phyloP scores from a whole-genome alignment of 768 basidiomycete species.

The Naematelia encephala region DNA sequence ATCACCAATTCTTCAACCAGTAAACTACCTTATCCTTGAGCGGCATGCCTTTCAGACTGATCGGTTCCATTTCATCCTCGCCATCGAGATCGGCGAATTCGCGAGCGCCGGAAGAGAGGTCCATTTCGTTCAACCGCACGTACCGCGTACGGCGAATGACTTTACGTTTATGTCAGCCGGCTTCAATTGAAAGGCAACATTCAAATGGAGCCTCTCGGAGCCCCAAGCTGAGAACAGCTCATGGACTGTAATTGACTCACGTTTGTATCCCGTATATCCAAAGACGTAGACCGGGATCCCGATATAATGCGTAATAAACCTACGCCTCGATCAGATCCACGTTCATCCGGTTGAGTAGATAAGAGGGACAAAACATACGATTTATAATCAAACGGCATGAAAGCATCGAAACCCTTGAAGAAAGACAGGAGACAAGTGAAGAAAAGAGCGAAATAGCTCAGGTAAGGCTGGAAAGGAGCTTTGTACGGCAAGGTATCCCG shows the following conservation, averaged over 20 bases:
- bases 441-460: constrained; percentile 67
- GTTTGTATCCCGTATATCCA: constrained; percentile 56
- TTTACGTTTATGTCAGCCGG: constrained; percentile 1
- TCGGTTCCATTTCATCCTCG: constrained; percentile 25
- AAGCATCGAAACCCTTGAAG: constrained; percentile 60
- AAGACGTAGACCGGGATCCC: constrained; percentile 57
- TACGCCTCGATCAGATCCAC: constrained; percentile 15
- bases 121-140: constrained; percentile 35
- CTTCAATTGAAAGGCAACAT: not conserved
- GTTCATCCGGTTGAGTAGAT: constrained; percentile 32
- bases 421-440: constrained; percentile 60
- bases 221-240: not conserved
- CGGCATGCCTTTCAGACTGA: constrained; percentile 21
- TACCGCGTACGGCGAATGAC: constrained; percentile 30
- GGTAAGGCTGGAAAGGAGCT: constrained; percentile 56
- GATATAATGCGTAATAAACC: constrained; percentile 50
- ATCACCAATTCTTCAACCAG: constrained; percentile 45
- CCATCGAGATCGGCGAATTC: constrained; percentile 44
- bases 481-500: constrained; percentile 53
- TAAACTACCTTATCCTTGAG: constrained; percentile 39
- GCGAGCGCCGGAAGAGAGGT: constrained; percentile 39
- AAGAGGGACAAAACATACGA: constrained; percentile 22
- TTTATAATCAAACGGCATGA: constrained; percentile 60
- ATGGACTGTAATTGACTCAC: constrained; percentile 10
- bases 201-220: not conserved